Percentiles rank a stretch among this genome's conserved stretches.
Conservation (phyloP, 2,329 filamentous ascomycete genomes). For the Metarhizium guizhouense region DNA sequence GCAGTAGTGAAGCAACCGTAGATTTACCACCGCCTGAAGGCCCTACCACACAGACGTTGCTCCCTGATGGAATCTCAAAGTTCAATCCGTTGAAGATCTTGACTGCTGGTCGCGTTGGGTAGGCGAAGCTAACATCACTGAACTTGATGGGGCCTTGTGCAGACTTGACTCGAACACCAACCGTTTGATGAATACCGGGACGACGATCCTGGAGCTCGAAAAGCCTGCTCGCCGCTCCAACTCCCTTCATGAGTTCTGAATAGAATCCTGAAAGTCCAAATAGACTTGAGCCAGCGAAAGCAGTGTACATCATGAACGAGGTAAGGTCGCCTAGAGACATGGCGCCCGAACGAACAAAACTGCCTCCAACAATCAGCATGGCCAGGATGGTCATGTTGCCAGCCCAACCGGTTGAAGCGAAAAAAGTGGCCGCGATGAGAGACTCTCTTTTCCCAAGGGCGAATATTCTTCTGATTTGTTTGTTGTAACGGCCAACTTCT, state of each 20-base stretch:
- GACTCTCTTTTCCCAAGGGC: constrained; percentile 80
- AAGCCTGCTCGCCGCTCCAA: constrained; percentile 88
- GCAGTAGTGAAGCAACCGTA: constrained; percentile 82
- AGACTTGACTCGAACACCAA: constrained; percentile 68
- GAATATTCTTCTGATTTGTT: constrained; percentile 87
- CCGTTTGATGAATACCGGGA: constrained; percentile 79
- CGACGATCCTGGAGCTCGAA: constrained; percentile 93
- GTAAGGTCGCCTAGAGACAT: constrained; percentile 90
- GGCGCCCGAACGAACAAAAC: constrained; percentile 75
- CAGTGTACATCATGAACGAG: constrained; percentile 97
- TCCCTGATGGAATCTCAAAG: constrained; percentile 88
- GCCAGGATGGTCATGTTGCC: constrained; percentile 95
- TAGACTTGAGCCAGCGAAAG: constrained; percentile 74
- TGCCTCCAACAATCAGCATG: constrained; percentile 81
- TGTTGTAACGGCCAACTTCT: constrained; percentile 86
- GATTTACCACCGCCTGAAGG: constrained; percentile 95
- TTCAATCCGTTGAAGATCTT: constrained; percentile 80
- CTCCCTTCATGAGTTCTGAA: constrained; percentile 97
- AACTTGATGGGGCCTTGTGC: constrained; percentile 87
- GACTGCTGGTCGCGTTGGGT: constrained; percentile 88
- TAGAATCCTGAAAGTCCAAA: constrained; percentile 95
- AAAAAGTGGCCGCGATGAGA: constrained; percentile 83
- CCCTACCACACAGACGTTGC: constrained; percentile 92
- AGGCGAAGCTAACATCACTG: constrained; percentile 76
- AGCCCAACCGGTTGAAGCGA: constrained; percentile 75